These are phyloP conservation scores for Eremothecium coryli DNA, from an alignment of 1,139 yeast genomes.

Conservation along the genomic window DNA sequence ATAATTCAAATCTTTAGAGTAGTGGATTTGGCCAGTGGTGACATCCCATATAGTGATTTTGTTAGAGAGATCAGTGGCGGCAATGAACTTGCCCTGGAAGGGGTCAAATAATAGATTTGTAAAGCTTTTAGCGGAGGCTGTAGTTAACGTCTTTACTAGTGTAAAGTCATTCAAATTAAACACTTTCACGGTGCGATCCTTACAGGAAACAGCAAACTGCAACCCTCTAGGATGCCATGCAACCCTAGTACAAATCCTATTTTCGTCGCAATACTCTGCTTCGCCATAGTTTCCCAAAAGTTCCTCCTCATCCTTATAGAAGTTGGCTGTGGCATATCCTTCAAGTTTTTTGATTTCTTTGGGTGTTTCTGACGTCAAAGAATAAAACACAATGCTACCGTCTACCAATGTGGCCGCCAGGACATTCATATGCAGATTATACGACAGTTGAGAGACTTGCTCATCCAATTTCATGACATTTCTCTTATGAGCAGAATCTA, in stretches of 20 bases:
- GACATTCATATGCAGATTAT: constrained; percentile 50
- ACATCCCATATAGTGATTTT: constrained; percentile 50
- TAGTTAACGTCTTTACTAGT: constrained; percentile 25
- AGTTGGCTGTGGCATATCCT: constrained; percentile 32
- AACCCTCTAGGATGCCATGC: constrained; percentile 61
- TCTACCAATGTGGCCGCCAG: constrained; percentile 56
- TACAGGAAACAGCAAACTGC: constrained; percentile 48
- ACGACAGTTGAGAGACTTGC: constrained; percentile 52
- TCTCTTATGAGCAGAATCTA: constrained; percentile 32
- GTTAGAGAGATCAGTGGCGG: constrained; percentile 41
- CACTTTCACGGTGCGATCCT: constrained; percentile 30
- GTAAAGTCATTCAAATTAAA: constrained; percentile 21
- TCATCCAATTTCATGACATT: constrained; percentile 37
- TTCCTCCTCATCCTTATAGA: constrained; percentile 29
- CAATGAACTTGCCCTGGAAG: constrained; percentile 44
- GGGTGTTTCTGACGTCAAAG: constrained; percentile 41
- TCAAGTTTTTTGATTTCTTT: constrained; percentile 36
- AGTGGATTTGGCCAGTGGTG: constrained; percentile 27
- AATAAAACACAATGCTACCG: constrained; percentile 59
- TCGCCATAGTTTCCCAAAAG: constrained; percentile 31
- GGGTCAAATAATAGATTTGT: constrained; percentile 53
- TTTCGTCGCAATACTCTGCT: constrained; percentile 25
- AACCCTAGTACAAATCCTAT: constrained; percentile 35
- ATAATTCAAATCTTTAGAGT: constrained; percentile 22
- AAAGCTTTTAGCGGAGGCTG: constrained; percentile 30